A percentile compares a stretch with the other conserved stretches of the same genome.
These are phyloP conservation scores for Herpotrichia juniperi DNA, from an alignment of 2,329 filamentous ascomycete species.

Conservation along the genomic window DNA sequence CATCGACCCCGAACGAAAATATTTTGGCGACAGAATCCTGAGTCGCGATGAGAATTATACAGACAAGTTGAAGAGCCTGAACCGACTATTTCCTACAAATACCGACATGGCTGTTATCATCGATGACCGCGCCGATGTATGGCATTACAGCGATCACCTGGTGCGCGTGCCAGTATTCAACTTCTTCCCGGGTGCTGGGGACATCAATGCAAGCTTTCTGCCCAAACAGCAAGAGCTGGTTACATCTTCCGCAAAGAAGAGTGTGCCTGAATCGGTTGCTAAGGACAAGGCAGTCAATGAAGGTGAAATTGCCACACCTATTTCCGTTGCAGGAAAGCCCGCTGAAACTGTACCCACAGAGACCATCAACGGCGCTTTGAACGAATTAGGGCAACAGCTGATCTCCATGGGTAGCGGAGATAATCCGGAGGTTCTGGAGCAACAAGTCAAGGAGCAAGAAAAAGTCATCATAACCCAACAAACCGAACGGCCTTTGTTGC, in stretches of 20 bases:
- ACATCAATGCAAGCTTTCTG: conserved; percentile 97
- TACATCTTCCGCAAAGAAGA: conserved; percentile 17
- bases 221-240: conserved; percentile 68
- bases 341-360: conserved; percentile 23
- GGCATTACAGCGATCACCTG: conserved; percentile 90
- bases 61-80: conserved; percentile 86
- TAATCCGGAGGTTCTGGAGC: conserved; percentile 70
- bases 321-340: conserved; percentile 30
- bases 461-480: conserved; percentile 87
- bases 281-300: conserved; percentile 22
- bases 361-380: conserved; percentile 53
- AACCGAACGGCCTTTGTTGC: conserved; percentile 84
- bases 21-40: conserved; percentile 93
- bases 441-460: conserved; percentile 84
- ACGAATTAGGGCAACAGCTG: conserved; percentile 74
- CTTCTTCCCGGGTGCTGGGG: conserved; percentile 96
- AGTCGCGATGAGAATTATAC: conserved; percentile 97
- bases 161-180: conserved; percentile 96
- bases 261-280: conserved; percentile 10
- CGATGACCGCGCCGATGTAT: conserved; percentile 94
- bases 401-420: conserved; percentile 77
- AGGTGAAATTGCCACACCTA: conserved; percentile 17
- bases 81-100: conserved; percentile 91
- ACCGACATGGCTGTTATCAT: conserved; percentile 99
- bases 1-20: conserved; percentile 84